Evolutionary conservation across 1,139 yeast species (phyloP).

Genomic region (Arxiozyma telluris): DNA sequence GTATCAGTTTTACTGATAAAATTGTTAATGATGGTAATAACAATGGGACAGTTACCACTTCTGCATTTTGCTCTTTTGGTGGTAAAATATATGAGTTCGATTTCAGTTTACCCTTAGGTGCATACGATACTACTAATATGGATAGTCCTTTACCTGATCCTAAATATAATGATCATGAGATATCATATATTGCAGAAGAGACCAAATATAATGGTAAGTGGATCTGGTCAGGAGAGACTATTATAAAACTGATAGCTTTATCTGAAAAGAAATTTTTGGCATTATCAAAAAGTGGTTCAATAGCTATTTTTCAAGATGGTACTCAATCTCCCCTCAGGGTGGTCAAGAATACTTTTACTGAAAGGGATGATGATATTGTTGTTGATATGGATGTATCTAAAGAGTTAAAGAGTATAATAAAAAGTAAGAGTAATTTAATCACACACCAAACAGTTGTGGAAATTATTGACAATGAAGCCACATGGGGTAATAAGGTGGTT

Average conservation of each 20-base stretch:
- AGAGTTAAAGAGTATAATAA: slow-evolving; percentile 16
- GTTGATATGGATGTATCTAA: slow-evolving; percentile 19
- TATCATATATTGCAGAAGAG: slow-evolving; percentile 6
- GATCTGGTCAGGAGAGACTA: slow-evolving; percentile 22
- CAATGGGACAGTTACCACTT: slow-evolving; percentile 21
- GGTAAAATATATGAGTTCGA: slow-evolving; percentile 24
- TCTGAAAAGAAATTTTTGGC: slow-evolving; percentile 16
- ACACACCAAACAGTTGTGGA: slow-evolving; percentile 15
- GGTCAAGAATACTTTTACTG: slow-evolving; percentile 10
- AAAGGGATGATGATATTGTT: not conserved
- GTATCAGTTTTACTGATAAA: slow-evolving; percentile 19
- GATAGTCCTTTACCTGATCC: slow-evolving; percentile 15
- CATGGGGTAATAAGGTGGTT: not conserved
- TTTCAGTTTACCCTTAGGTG: slow-evolving; percentile 25
- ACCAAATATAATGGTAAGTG: slow-evolving; percentile 17
- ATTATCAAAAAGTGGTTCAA: slow-evolving; percentile 21
- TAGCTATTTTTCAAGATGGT: slow-evolving; percentile 27
- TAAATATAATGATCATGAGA: slow-evolving; percentile 11
- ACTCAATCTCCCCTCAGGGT: slow-evolving; percentile 18
- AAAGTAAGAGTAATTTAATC: slow-evolving; percentile 13
- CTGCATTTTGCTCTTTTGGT: slow-evolving; percentile 21
- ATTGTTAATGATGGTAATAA: slow-evolving; percentile 15
- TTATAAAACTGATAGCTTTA: slow-evolving; percentile 16
- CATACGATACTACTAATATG: slow-evolving; percentile 6
- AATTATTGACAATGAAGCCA: slow-evolving; percentile 15